Conservation (phyloP, 169 alveolate species). For the Cystoisospora suis region DNA sequence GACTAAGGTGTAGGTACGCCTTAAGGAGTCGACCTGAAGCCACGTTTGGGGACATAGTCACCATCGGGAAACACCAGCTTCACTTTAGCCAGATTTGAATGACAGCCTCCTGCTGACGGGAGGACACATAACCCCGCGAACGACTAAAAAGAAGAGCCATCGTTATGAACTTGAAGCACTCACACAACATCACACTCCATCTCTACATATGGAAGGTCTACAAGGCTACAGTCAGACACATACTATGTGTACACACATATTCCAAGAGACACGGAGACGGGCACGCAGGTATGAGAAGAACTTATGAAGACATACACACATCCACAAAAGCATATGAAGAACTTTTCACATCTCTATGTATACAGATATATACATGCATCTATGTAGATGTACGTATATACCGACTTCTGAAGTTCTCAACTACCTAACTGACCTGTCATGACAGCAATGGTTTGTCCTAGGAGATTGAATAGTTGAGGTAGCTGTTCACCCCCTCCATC, state of each 20-base stretch:
- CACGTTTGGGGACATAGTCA: no score
- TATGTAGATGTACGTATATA: background rate
- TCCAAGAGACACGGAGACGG: background rate
- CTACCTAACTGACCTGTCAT: slow-evolving; percentile 22
- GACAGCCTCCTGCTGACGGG: no score
- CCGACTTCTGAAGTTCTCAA: background rate
- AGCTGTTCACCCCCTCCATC: background rate
- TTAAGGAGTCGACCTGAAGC: no score
- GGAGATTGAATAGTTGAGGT: slow-evolving; percentile 48
- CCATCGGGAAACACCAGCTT: no score
- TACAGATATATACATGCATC: background rate
- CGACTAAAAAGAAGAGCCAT: no score
- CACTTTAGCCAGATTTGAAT: no score
- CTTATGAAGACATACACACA: background rate
- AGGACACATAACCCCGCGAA: no score
- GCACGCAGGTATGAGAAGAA: background rate
- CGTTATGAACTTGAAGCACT: no score
- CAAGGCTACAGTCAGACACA: no score
- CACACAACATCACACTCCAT: no score
- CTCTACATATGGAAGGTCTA: no score
- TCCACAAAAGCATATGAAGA: background rate
- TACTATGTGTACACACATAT: background rate
- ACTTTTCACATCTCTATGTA: background rate
- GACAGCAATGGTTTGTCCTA: slow-evolving; percentile 54
- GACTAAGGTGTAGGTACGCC: no score